phyloP scores from a whole-genome alignment of 495 filamentous ascomycete species.

The Aspergillus panamensis region DNA sequence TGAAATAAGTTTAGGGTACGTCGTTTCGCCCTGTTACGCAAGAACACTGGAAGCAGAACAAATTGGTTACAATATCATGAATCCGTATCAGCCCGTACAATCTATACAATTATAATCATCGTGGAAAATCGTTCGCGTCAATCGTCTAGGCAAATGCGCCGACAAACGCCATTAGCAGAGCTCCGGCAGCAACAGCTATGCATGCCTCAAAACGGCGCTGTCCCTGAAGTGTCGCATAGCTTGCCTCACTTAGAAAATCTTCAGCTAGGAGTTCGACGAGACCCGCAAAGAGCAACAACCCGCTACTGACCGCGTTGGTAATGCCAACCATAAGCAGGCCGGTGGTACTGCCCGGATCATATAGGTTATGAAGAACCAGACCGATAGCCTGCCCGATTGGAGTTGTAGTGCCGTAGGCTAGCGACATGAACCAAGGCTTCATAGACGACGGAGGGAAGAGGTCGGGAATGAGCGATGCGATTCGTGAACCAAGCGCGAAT shows the following conservation, averaged over 20 bases:
- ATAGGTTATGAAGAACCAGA: slow-evolving; percentile 73
- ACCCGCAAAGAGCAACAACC: slow-evolving; percentile 84
- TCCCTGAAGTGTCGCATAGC: slow-evolving; percentile 71
- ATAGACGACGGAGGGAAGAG: slow-evolving; percentile 47
- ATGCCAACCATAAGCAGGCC: slow-evolving; percentile 87
- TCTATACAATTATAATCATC: slow-evolving; percentile 1
- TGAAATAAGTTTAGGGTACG: too few relatives aligned
- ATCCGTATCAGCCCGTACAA: slow-evolving; percentile 14
- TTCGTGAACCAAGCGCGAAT: slow-evolving; percentile 69
- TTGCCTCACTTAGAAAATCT: slow-evolving; percentile 87
- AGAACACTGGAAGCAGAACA: not conserved
- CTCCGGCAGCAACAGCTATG: slow-evolving; percentile 70
- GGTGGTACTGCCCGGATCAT: slow-evolving; percentile 76
- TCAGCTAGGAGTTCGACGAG: slow-evolving; percentile 89
- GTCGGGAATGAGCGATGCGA: slow-evolving; percentile 59
- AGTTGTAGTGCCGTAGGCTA: slow-evolving; percentile 88
- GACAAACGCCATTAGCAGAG: slow-evolving; percentile 79
- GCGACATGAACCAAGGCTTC: slow-evolving; percentile 89
- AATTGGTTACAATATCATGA: not conserved
- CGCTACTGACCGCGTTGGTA: slow-evolving; percentile 87
- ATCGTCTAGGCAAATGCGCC: slow-evolving; percentile 73
- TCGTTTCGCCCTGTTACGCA: not conserved
- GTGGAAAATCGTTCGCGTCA: not conserved
- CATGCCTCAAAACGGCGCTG: slow-evolving; percentile 70
- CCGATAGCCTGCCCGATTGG: slow-evolving; percentile 90